Conservation (phyloP, 371 early-diverging fungal species). For the Mortierella sp. region DNA sequence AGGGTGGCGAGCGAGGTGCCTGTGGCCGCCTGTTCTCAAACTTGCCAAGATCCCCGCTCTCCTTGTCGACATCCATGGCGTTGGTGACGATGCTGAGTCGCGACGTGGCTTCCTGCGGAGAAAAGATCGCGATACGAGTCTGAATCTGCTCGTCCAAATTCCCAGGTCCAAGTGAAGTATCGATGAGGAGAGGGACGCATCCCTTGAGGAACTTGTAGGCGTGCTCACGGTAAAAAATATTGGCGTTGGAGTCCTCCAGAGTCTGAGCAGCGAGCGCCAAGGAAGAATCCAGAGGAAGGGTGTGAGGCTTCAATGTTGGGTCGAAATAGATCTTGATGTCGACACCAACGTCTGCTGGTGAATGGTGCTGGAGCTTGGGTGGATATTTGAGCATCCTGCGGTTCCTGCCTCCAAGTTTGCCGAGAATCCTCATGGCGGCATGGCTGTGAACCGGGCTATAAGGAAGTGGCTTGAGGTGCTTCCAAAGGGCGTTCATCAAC, state of each 20-base stretch:
- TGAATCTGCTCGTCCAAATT: conserved; percentile 64
- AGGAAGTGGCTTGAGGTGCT: conserved; percentile 89
- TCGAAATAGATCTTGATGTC: conserved; percentile 78
- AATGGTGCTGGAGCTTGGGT: conserved; percentile 67
- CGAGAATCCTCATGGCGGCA: conserved; percentile 94
- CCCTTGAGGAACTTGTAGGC: conserved; percentile 82
- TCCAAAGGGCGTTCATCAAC: conserved; percentile 94
- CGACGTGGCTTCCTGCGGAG: conserved; percentile 25
- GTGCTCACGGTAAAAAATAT: conserved; percentile 70
- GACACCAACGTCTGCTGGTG: conserved; percentile 72
- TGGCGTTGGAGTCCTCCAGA: conserved; percentile 67
- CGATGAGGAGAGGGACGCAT: conserved; percentile 80
- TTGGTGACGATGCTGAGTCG: conserved; percentile 27
- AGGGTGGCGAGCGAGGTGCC: conserved; percentile 31
- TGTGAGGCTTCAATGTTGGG: conserved; percentile 64
- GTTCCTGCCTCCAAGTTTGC: conserved; percentile 97
- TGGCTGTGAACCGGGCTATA: conserved; percentile 88
- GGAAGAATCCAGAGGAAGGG: conserved; percentile 69
- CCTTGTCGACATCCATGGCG: conserved; percentile 60
- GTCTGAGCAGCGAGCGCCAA: conserved; percentile 70
- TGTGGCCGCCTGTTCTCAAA: conserved; percentile 45
- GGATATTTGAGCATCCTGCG: conserved; percentile 83
- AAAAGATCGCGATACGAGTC: conserved; percentile 48
- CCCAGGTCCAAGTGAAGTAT: conserved; percentile 74
- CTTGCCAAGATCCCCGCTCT: conserved; percentile 42